These are phyloP conservation scores for Phlebiopsis flavidoalba DNA, from an alignment of 768 basidiomycete genomes.

Conservation along the genomic window DNA sequence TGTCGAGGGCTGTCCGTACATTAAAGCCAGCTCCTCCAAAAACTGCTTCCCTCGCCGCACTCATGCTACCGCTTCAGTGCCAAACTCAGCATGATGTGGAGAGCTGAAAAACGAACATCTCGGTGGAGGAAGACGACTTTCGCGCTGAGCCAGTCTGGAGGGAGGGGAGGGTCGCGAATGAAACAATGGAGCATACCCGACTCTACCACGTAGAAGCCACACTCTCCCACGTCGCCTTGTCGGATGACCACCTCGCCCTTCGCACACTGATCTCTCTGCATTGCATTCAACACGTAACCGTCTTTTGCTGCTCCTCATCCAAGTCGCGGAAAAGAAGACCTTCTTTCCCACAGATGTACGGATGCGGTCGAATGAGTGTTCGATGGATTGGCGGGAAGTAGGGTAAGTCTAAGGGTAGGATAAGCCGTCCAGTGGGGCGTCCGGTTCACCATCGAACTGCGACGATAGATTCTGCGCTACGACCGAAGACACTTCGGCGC, in stretches of 20 bases:
- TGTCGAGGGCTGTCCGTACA: slow-evolving; percentile 98
- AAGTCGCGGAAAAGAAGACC: slow-evolving; percentile 95
- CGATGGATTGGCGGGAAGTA: slow-evolving; percentile 71
- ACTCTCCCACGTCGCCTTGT: slow-evolving; percentile 93
- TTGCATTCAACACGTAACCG: slow-evolving; percentile 89
- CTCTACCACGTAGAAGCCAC: slow-evolving; percentile 96
- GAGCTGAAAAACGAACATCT: slow-evolving; percentile 61
- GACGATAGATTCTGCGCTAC: slow-evolving; percentile 96
- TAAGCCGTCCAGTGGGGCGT: too few relatives aligned
- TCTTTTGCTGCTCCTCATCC: slow-evolving; percentile 93
- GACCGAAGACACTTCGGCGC: slow-evolving; percentile 91
- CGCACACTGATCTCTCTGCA: slow-evolving; percentile 79
- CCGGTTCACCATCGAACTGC: slow-evolving; percentile 63
- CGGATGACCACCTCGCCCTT: slow-evolving; percentile 88
- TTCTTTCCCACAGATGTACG: slow-evolving; percentile 79
- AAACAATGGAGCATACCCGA: slow-evolving; percentile 82
- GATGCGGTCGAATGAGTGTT: slow-evolving; percentile 87
- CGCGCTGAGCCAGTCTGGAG: slow-evolving; percentile 46
- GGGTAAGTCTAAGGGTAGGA: too few relatives aligned
- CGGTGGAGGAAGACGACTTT: slow-evolving; percentile 35
- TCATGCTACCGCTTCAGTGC: slow-evolving; percentile 82
- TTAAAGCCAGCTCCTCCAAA: slow-evolving; percentile 95
- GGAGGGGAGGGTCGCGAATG: slow-evolving; percentile 62
- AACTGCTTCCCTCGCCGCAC: slow-evolving; percentile 79
- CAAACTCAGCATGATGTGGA: slow-evolving; percentile 65